Evolutionary conservation across 2,329 filamentous ascomycete species (phyloP).

Genomic region (Macroventuria anomochaeta): DNA sequence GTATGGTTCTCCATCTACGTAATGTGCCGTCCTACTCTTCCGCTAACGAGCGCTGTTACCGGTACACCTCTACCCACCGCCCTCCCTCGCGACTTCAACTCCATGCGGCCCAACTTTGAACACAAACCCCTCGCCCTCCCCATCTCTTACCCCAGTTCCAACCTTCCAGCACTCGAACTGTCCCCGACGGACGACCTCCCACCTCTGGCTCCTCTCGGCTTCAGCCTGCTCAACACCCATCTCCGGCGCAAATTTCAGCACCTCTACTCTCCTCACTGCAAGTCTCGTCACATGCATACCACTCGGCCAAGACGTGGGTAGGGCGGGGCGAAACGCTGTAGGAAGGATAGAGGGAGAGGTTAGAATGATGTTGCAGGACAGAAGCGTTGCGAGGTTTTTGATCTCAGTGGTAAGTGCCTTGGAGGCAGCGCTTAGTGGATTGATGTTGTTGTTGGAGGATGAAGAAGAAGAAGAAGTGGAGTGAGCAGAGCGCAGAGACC

Average conservation of each 20-base stretch:
- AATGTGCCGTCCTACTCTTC: not conserved
- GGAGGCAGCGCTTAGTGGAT: constrained; percentile 25
- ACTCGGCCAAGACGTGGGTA: constrained; percentile 42
- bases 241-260: constrained; percentile 47
- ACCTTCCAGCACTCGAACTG: constrained; percentile 47
- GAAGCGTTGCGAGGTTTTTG: constrained; percentile 6
- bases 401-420: constrained; percentile 22
- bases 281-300: constrained; percentile 40
- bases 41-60: not conserved
- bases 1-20: too few species aligned
- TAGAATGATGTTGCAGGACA: constrained; percentile 24
- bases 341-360: constrained; percentile 23
- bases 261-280: constrained; percentile 40
- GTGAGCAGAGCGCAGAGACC: constrained; percentile 14
- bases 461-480: not conserved
- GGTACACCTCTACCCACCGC: not conserved
- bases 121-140: constrained; percentile 33
- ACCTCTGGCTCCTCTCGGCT: constrained; percentile 42
- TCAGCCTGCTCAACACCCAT: constrained; percentile 50
- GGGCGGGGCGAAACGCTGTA: constrained; percentile 17
- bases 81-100: constrained; percentile 15
- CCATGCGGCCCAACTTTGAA: constrained; percentile 32
- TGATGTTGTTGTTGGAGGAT: not conserved
- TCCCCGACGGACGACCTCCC: constrained; percentile 46
- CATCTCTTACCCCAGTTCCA: constrained; percentile 8